Evolutionary conservation across 176 grass and related monocot species (phyloP), one percentile per base, ranked within the genome.

Genomic region (Oryza meyeriana): DNA sequence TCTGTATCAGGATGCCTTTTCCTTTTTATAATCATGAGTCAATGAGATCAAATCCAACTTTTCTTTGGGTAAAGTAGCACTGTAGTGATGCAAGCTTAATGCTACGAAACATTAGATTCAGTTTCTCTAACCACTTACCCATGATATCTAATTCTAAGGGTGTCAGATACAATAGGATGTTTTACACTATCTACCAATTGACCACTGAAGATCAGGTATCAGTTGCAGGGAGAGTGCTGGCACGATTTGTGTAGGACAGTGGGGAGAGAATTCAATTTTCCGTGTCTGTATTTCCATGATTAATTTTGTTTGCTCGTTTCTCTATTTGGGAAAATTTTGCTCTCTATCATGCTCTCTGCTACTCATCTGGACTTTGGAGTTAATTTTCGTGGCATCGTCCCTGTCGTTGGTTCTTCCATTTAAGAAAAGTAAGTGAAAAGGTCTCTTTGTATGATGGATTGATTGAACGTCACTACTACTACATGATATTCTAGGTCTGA

Each of bases 121-220:
- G 16, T 42, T 75, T 83, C 22, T 75, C n/a, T 66, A 66, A 71
- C 61, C 81, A 85, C 66, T 78, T 63, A 14, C 24, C 28, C 13
- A 47, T 71, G 13, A 70, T 35, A 52, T 38, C 28, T 48, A 14
- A 22, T 61, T 47, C 10, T 70, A 35, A 4, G 2, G 69, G 35
- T 12, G 27, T 78, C 50, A 69, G 29, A 35, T 70, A 68, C 35
- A 58, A 2, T 33, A 18, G 72, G 33, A 63, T 39, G 12, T 6
- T 75, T 32, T 58, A 38, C 30, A n/a, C 33, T 39, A 14, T 67
- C 4, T 75, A 20, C 5, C 63, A 57, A 14, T 52, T 83, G 16
- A 65, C 8, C 26, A 44, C 3, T 78, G 52, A 63, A 45, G 12
- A 64, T 52, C 40, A 34, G 27, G 47, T 75, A 13, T n/a, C n/a